Base-by-base conservation (phyloP, 306 rosid genomes). In the Prunus mira region DNA sequence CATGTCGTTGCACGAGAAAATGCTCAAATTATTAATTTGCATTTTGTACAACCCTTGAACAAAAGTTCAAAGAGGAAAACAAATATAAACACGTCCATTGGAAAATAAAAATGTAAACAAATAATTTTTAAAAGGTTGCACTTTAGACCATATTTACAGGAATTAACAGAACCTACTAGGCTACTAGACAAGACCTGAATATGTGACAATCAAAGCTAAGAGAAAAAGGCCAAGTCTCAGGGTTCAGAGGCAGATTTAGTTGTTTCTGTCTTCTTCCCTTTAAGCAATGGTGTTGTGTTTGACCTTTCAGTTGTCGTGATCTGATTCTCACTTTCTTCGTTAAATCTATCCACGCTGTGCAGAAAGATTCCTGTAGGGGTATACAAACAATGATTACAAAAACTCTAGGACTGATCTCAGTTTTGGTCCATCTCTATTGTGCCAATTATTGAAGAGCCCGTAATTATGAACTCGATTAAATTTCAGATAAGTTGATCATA, bases 331-430 rank as follows among this genome's bases (percentile, higher is more conserved):
- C 72, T 62, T 8, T 88, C 92, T 69, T 91, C 97, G 0, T 91
- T 57, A 79, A 58, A 91, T 83, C 82, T 88, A 75, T 87, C 94
- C 62, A 82, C 90, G 67, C 86, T 85, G 46, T 60, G 83, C 72
- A 93, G 51, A 86, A 87, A 91, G 72, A 87, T 60, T 52, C 97
- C 98, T 93, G 90, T 67, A 52, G 84, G 47, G 55, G 78, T 51
- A 67, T 15, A 57, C 41, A 79, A 52, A 63, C 11, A 19, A 41
- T 12, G 28, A 67, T 27, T 67, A 52, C 3, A 25, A 8, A 49
- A 62, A 47, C 56, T 5, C 12, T 6, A 30, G 20, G 17, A 27
- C 65, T 22, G 65, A 30, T 30, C 13, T 25, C 65, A 15, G 2
- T 60, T 25, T 56, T 20, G 28, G 62, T 56, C 62, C 28, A 1